Evolutionary conservation across 257 asterid genomes (phyloP), one percentile per base, ranked within the genome.

Genomic region (Rauvolfia tetraphylla): DNA sequence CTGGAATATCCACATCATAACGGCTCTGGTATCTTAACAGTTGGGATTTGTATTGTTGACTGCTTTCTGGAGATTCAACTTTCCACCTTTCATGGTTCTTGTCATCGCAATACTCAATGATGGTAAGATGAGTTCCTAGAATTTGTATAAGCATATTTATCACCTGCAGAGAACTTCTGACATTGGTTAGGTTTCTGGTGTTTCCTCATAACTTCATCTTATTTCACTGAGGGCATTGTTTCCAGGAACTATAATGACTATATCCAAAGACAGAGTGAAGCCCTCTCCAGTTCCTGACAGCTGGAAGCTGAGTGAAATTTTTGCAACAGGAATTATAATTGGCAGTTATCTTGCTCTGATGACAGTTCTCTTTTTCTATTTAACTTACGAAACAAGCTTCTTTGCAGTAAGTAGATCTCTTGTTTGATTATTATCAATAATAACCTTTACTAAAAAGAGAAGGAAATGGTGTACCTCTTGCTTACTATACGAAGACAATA

Each of bases 31-130:
- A 13, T 31, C 6, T 75, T 42, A 79, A 78, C 91, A 86, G 95
- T 62, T 90, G 42, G 96, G 96, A 44, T 87, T 90, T 73, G 42
- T 88, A 88, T 75, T 89, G 88, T 88, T 90, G 46, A 85, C 85
- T 17, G 90, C 86, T 14, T 84, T 90, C 78, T 88, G 96, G 93
- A 76, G 80, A 81, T 90, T 85, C 27, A 87, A 88, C 82, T 90
- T 90, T 51, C 91, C 93, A 65, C 95, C 95, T 8, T 90, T 90
- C 44, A 90, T 90, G 96, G 93, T 88, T 67, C 90, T 90, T 58
- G 89, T 90, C 79, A 90, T 90, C 58, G 96, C 96, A 71, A 87
- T 88, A 71, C 89, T 90, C 62, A 90, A 90, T 59, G 91, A 90
- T 29, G 96, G 96, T 90, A 68, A 76, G 76, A 6, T 48, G 7